Evolutionary conservation across 176 grass and related monocot species (phyloP).

Genomic region (Triticum monococcum): DNA sequence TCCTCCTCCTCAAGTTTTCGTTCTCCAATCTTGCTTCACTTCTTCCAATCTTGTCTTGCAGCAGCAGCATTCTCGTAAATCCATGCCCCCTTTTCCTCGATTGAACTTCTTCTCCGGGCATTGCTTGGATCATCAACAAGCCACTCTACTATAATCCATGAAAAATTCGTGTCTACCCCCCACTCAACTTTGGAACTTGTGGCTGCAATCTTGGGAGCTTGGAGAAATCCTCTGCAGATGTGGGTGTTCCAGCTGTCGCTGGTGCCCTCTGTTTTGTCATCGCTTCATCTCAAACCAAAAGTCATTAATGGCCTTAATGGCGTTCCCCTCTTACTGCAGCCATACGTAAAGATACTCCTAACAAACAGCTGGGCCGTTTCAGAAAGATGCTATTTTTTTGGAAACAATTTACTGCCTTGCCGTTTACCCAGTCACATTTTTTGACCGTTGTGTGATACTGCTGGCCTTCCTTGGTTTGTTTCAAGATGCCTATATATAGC

Average conservation of each 20-base stretch:
- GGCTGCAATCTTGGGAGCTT: not conserved
- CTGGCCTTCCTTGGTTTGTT: not conserved
- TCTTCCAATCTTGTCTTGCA: not conserved
- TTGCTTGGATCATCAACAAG: constrained; percentile 1
- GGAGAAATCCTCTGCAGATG: not conserved
- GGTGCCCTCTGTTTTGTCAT: not conserved
- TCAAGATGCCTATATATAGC: not conserved
- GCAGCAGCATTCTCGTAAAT: not conserved
- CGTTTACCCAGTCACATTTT: constrained; percentile 13
- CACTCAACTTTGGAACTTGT: not conserved
- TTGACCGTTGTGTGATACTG: constrained; percentile 29
- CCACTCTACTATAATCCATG: not conserved
- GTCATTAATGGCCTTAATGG: not conserved
- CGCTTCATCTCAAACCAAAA: not conserved
- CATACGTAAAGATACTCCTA: not conserved
- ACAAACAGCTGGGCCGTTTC: constrained; percentile 9
- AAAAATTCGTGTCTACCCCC: not conserved
- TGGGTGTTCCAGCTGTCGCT: not conserved
- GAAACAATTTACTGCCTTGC: constrained; percentile 20
- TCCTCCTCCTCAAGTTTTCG: constrained; percentile 6
- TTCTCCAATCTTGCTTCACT: not conserved
- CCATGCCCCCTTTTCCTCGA: not conserved
- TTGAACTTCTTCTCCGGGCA: constrained; percentile 2
- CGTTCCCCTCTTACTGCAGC: not conserved
- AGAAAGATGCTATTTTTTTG: not conserved